Evolutionary conservation across 106 monocot genomes (phyloP), one percentile per base, ranked within the genome.

Genomic region (Ottelia alismoides): DNA sequence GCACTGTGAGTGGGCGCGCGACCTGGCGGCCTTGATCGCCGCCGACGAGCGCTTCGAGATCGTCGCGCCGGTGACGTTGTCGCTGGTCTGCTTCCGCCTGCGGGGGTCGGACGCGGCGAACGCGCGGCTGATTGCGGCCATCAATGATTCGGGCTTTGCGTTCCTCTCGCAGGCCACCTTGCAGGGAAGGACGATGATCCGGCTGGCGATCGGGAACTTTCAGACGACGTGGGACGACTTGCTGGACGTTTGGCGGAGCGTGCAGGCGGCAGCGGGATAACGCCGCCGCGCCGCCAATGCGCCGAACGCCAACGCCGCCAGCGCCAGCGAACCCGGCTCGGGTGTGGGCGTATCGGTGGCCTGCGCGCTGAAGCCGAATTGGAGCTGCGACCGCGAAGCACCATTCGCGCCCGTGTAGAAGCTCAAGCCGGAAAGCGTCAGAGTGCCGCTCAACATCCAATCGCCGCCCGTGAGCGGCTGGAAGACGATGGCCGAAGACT

Each of bases 51-150:
- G 57, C 35, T 57, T 57, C 57, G 57, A 57, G 57, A 40, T 57
- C 22, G 57, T 40, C 20, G 57, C 43, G 11, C 57, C 57, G 20
- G 12, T 10, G 16, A 24, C 4, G 2, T 22, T 57, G 35, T 22
- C 31, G 10, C 31, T 40, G 14, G 40, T 57, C 32, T 57, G 57
- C 57, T 57, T 57, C 57, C 40, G 57, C 4, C 30, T 57, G 16
- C n/a, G n/a, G n/a, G 31, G 7, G 57, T 31, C 32, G 31, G 32
- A 57, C 18, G 57, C 31, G 14, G 11, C 32, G 21, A 57, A 57
- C 57, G 20, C 35, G 1, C 21, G 22, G 57, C 32, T 57, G 23
- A n/a, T 57, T 22, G 35, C 21, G 31, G 32, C 30, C 22, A 40
- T 57, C 6, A 57, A 57, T 40, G 44, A 2, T 9, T 24, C 44